Percentiles rank a stretch among this genome's conserved stretches.
Conservation (phyloP, 129 eudicot genomes). For the Flaveria bidentis region DNA sequence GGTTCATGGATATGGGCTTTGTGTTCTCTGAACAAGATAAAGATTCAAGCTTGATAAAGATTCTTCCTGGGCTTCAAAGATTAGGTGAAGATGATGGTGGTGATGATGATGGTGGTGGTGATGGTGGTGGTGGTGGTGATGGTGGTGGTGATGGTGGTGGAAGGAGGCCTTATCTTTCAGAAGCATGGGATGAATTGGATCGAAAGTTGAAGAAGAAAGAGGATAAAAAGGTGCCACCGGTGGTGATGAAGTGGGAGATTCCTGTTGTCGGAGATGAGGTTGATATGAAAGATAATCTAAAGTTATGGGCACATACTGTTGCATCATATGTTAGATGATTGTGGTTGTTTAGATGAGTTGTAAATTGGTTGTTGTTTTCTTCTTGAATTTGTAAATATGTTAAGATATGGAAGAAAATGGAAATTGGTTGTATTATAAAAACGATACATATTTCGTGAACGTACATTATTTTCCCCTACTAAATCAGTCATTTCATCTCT, state of each 20-base stretch:
- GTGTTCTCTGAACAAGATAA: conserved; percentile 68
- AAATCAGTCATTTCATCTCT: too few relatives aligned
- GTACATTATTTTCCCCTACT: too few relatives aligned
- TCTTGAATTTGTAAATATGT: conserved; percentile 21
- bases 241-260: conserved; percentile 62
- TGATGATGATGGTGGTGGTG: conserved; percentile 38
- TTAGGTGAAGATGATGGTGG: conserved; percentile 40
- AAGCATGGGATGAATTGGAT: conserved; percentile 62
- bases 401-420: conserved; percentile 14
- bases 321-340: conserved; percentile 59
- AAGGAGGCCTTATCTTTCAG: conserved; percentile 82
- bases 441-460: too few relatives aligned
- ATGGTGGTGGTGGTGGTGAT: conserved; percentile 40
- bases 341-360: conserved; percentile 34
- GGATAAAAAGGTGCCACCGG: not conserved
- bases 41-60: conserved; percentile 55
- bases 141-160: conserved; percentile 37
- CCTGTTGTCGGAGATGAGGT: conserved; percentile 45
- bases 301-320: conserved; percentile 81
- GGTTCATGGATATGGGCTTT: conserved; percentile 87
- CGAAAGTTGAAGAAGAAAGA: conserved; percentile 32
- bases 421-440: not conserved
- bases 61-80: conserved; percentile 75
- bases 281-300: conserved; percentile 62
- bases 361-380: conserved; percentile 5